These are phyloP conservation scores for Tubosaeta brunneosetosa DNA, from an alignment of 768 basidiomycete genomes.

Conservation along the genomic window DNA sequence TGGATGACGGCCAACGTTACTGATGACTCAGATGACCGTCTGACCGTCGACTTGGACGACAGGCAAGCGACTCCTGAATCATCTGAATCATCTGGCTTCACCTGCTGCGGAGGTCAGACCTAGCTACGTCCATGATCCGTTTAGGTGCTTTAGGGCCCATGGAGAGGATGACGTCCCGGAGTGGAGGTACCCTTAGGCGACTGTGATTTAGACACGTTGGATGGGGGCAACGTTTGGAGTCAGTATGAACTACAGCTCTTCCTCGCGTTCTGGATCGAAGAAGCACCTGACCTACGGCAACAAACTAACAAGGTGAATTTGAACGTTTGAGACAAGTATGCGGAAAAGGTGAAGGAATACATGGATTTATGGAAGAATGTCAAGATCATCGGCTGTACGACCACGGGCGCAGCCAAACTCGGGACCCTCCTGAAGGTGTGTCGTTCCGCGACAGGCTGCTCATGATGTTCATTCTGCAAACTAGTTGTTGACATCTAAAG, in stretches of 20 bases:
- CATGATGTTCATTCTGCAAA: neutral
- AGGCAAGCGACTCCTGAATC: neutral
- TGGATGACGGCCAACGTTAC: slow-evolving; percentile 24
- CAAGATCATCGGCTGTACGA: slow-evolving; percentile 73
- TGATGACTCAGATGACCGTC: neutral
- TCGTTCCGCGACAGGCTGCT: neutral
- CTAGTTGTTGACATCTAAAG: slow-evolving; percentile 54
- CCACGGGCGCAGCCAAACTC: slow-evolving; percentile 71
- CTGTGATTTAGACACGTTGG: slow-evolving; percentile 36
- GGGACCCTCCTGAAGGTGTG: slow-evolving; percentile 51
- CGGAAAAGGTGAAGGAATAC: slow-evolving; percentile 34
- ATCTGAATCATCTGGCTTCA: neutral
- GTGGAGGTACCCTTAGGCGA: slow-evolving; percentile 31
- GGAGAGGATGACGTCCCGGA: slow-evolving; percentile 38
- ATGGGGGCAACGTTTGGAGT: slow-evolving; percentile 45
- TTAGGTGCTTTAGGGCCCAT: slow-evolving; percentile 35
- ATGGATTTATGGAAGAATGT: slow-evolving; percentile 47
- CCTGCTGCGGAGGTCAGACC: neutral
- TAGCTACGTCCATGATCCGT: slow-evolving; percentile 23
- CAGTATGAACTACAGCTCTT: slow-evolving; percentile 42
- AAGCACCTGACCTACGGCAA: slow-evolving; percentile 33
- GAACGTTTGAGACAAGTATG: slow-evolving; percentile 36
- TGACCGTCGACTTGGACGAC: neutral
- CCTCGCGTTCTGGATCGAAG: slow-evolving; percentile 43
- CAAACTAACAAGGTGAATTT: slow-evolving; percentile 38